These are phyloP conservation scores for Onygena corvina DNA, from an alignment of 2,329 filamentous ascomycete species.

Conservation along the genomic window DNA sequence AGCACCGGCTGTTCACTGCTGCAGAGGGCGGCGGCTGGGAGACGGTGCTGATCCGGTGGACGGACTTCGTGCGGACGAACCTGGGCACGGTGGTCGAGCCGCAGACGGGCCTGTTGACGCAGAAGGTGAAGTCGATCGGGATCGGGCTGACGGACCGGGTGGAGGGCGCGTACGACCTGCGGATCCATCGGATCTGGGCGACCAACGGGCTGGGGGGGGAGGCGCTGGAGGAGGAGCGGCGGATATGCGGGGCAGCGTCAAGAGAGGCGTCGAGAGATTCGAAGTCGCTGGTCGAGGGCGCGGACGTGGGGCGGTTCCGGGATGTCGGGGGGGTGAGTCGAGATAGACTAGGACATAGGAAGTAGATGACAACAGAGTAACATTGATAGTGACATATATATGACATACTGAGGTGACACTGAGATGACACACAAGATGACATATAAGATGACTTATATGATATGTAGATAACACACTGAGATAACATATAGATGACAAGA, in stretches of 20 bases:
- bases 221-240: conserved; percentile 31
- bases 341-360: no score
- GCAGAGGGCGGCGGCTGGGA: no score
- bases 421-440: no score
- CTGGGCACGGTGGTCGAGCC: conserved; percentile 85
- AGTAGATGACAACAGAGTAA: no score
- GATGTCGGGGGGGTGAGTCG: no score
- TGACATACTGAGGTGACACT: no score
- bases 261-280: neutral
- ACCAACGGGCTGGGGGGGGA: conserved; percentile 53
- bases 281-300: no score
- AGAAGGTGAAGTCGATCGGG: conserved; percentile 74
- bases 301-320: no score
- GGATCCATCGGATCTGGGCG: conserved; percentile 78
- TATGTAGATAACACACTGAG: no score
- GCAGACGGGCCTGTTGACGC: conserved; percentile 75
- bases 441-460: no score
- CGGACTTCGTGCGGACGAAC: conserved; percentile 90
- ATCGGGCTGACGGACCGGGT: conserved; percentile 81
- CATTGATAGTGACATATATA: no score
- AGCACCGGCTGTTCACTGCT: conserved; percentile 69
- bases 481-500: no score
- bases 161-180: conserved; percentile 77
- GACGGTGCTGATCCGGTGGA: conserved; percentile 81
- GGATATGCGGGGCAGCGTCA: conserved; percentile 30